A percentile compares a stretch with the other conserved stretches of the same genome.
Conservation (phyloP, 2,329 filamentous ascomycete species). For the Pseudohalonectria lignicola region DNA sequence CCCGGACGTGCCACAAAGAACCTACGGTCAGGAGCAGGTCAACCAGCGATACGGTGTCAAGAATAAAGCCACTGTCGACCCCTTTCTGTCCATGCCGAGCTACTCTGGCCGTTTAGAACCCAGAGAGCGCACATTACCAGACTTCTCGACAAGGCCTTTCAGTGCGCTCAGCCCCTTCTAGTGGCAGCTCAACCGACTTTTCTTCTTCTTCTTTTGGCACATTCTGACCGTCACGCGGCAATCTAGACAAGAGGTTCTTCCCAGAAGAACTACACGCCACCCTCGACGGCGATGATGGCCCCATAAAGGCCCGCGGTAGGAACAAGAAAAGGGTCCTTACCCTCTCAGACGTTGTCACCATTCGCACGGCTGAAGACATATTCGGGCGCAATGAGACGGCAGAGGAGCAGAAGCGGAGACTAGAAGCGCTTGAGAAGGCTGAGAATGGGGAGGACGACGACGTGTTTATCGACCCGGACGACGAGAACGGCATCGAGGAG, state of each 20-base stretch:
- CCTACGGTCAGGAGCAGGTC: conserved; percentile 46
- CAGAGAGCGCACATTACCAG: conserved; percentile 40
- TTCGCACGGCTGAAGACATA: conserved; percentile 39
- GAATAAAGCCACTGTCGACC: conserved; percentile 44
- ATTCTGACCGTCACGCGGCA: no score
- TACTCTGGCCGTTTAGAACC: conserved; percentile 44
- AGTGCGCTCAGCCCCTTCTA: conserved; percentile 21
- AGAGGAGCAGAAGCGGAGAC: conserved; percentile 16
- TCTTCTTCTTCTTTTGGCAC: not conserved
- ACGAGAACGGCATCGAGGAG: conserved; percentile 22
- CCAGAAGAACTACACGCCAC: conserved; percentile 44
- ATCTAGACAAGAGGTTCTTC: conserved; percentile 39
- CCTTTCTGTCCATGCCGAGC: conserved; percentile 46
- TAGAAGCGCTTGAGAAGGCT: conserved; percentile 14
- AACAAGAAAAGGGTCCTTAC: conserved; percentile 29
- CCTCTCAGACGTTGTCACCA: conserved; percentile 32
- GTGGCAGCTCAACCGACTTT: not conserved
- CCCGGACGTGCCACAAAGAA: conserved; percentile 23
- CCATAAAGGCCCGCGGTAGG: conserved; percentile 16
- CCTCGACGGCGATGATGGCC: conserved; percentile 34
- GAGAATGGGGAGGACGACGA: conserved; percentile 37
- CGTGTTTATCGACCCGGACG: conserved; percentile 35
- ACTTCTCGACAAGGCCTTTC: conserved; percentile 38
- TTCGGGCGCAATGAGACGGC: conserved; percentile 25
- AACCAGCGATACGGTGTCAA: conserved; percentile 44